Conservation (phyloP, 371 early-diverging fungal species). For the Mucor irregularis region DNA sequence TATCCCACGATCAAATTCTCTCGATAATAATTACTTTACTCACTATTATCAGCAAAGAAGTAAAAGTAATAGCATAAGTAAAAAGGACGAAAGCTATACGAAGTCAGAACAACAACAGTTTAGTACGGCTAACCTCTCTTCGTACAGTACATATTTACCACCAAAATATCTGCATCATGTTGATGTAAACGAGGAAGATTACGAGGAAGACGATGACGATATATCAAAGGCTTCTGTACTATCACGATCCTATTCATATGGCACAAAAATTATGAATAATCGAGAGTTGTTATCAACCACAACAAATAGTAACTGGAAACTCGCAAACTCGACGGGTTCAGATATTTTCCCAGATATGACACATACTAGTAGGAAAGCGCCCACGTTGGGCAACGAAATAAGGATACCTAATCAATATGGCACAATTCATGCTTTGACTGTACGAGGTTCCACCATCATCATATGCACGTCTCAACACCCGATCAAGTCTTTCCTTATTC, state of each 20-base stretch:
- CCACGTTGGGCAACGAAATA: not conserved
- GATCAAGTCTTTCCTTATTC: not conserved
- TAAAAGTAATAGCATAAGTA: not conserved
- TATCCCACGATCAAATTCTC: conserved; percentile 3
- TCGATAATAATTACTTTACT: not conserved
- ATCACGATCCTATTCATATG: too few species aligned
- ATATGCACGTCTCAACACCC: not conserved
- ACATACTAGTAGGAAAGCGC: not conserved
- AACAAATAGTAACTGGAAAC: not conserved
- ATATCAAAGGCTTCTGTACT: too few species aligned
- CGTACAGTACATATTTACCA: too few species aligned
- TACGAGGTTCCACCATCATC: not conserved
- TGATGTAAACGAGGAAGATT: too few species aligned
- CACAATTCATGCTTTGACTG: not conserved
- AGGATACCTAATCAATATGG: not conserved
- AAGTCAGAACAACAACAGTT: too few species aligned
- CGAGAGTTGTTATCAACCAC: not conserved
- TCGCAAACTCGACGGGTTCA: too few species aligned
- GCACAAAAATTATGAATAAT: too few species aligned
- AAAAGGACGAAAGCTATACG: too few species aligned
- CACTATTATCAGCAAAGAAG: not conserved
- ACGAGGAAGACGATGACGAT: too few species aligned
- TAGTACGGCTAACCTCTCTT: too few species aligned
- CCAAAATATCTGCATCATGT: too few species aligned
- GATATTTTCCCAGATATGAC: conserved; percentile 2